phyloP scores from a whole-genome alignment of 345 rosid species.

The Clausena lansium region DNA sequence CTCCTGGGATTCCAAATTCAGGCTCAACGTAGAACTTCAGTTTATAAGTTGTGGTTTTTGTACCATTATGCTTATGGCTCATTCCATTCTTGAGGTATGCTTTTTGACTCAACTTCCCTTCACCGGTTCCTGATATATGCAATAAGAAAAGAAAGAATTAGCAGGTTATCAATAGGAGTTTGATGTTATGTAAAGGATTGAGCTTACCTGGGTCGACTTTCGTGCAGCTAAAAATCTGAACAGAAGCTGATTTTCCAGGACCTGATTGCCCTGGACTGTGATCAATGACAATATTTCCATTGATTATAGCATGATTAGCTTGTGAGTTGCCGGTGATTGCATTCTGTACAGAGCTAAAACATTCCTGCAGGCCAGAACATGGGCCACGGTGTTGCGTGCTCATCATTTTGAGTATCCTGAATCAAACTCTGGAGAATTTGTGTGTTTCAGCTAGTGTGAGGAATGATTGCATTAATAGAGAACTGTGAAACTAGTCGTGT shows the following conservation, averaged over 20 bases:
- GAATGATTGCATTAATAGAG: not conserved
- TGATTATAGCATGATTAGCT: constrained; percentile 20
- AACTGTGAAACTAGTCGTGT: not conserved
- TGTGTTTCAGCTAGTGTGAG: not conserved
- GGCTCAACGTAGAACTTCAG: constrained; percentile 33
- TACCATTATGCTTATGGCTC: constrained; percentile 29
- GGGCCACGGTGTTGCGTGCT: constrained; percentile 11
- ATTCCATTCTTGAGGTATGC: constrained; percentile 37
- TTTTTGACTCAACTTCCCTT: constrained; percentile 43
- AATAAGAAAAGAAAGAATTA: constrained; percentile 5
- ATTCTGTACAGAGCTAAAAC: constrained; percentile 1
- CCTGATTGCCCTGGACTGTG: constrained; percentile 39
- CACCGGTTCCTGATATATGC: constrained; percentile 30
- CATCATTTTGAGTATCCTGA: not conserved
- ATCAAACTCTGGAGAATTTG: not conserved
- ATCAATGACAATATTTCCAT: constrained; percentile 36
- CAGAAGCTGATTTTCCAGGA: constrained; percentile 48
- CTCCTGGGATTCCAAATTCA: constrained; percentile 54
- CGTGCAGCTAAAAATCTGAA: constrained; percentile 44
- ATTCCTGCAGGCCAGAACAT: constrained; percentile 9
- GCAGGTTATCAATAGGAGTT: not conserved
- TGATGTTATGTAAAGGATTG: not conserved
- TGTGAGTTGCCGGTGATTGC: constrained; percentile 1
- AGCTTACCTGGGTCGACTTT: constrained; percentile 47
- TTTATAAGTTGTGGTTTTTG: constrained; percentile 27